A percentile compares a stretch with the other conserved stretches of the same genome.
Evolutionary conservation across 305 asterid genomes (phyloP).

Genomic region (Fraxinus velutina): DNA sequence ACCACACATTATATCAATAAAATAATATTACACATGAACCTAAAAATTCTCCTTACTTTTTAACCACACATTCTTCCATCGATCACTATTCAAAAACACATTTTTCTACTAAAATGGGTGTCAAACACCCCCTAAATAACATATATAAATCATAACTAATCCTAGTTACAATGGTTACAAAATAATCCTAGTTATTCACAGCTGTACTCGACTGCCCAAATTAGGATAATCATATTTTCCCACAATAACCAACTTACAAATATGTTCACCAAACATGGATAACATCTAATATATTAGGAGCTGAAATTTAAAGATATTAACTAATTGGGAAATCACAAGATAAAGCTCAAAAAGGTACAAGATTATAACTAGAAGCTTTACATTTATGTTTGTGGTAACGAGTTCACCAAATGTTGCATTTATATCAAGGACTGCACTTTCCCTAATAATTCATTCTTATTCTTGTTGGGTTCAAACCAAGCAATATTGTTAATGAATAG

Average conservation of each 20-base stretch:
- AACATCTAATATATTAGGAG: not conserved
- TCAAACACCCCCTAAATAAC: not conserved
- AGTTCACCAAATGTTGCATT: not conserved
- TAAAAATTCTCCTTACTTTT: too few species aligned
- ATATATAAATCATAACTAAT: not conserved
- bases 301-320: not conserved
- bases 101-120: too few species aligned
- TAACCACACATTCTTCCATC: too few species aligned
- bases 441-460: not conserved
- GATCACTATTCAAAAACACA: too few species aligned
- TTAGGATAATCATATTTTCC: not conserved
- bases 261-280: not conserved
- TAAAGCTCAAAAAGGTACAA: not conserved
- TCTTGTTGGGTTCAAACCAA: not conserved
- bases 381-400: not conserved
- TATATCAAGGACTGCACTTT: not conserved
- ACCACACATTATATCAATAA: too few species aligned
- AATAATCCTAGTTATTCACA: not conserved
- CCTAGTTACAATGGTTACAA: not conserved
- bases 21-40: too few species aligned
- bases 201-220: not conserved
- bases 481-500: conserved; percentile 1
- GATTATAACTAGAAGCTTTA: not conserved
- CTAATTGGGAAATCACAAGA: not conserved
- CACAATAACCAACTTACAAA: not conserved